These are phyloP conservation scores for Herpetospermum pedunculosum DNA, from an alignment of 306 rosid genomes.

Conservation along the genomic window DNA sequence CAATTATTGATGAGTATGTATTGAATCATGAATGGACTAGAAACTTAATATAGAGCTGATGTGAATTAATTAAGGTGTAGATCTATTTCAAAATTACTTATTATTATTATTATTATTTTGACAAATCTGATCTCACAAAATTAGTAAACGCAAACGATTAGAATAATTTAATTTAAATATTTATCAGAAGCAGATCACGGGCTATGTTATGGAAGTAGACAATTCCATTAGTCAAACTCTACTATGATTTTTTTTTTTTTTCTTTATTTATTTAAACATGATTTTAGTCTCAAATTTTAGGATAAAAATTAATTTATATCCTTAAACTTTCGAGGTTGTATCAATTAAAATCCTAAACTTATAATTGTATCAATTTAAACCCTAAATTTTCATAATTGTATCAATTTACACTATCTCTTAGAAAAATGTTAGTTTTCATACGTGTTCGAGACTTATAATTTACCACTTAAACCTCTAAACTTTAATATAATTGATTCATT, in stretches of 20 bases:
- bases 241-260: not conserved
- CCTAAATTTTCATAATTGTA: too few species aligned
- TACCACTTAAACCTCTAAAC: too few species aligned
- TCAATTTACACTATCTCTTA: too few species aligned
- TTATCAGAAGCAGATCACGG: not conserved
- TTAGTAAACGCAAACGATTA: not conserved
- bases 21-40: not conserved
- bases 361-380: too few species aligned
- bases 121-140: not conserved
- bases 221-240: not conserved
- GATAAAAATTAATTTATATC: too few species aligned
- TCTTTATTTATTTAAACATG: not conserved
- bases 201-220: not conserved
- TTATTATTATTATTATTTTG: not conserved
- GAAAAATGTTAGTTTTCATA: too few species aligned
- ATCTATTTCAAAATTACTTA: not conserved
- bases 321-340: too few species aligned
- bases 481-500: too few species aligned
- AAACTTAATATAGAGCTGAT: not conserved
- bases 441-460: too few species aligned
- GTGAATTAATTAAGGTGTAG: not conserved
- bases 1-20: not conserved
- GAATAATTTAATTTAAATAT: not conserved
- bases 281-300: not conserved
- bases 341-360: too few species aligned